A percentile compares a stretch with the other conserved stretches of the same genome.
phyloP scores from a whole-genome alignment of 768 basidiomycete genomes.

The Clathrus columnatus region DNA sequence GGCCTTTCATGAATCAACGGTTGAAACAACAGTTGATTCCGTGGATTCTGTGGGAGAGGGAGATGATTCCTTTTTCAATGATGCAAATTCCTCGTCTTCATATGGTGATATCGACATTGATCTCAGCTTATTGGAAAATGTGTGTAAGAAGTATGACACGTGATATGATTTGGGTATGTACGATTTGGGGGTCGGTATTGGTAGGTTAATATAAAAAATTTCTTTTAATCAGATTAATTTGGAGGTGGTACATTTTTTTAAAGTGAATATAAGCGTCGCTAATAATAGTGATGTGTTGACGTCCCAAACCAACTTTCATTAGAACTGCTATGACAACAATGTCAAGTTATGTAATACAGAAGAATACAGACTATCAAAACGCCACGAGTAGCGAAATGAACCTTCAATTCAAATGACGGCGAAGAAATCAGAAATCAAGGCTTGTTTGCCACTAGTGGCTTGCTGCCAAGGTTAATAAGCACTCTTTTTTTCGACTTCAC shows the following conservation, averaged over 20 bases:
- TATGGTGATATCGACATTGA: conserved; percentile 11
- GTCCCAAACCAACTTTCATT: not conserved
- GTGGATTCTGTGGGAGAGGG: not conserved
- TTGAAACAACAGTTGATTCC: not conserved
- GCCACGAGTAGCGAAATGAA: too few species aligned
- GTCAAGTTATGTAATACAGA: not conserved
- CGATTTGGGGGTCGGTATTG: not conserved
- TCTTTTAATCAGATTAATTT: not conserved
- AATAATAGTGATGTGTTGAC: not conserved
- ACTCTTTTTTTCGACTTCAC: too few species aligned
- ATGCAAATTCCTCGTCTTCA: conserved; percentile 5
- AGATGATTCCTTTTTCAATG: not conserved
- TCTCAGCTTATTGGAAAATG: not conserved
- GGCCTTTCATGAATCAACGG: not conserved
- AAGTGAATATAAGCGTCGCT: not conserved
- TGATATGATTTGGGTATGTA: not conserved
- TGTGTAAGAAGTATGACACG: conserved; percentile 6
- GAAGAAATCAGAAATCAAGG: too few species aligned
- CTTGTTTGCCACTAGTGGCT: too few species aligned
- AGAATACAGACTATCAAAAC: too few species aligned
- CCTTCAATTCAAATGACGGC: too few species aligned
- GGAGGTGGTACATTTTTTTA: not conserved
- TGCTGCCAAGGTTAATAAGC: too few species aligned
- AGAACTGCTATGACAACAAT: not conserved
- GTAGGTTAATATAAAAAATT: not conserved